Evolutionary conservation across 345 rosid genomes (phyloP).

Genomic region (Erysimum cheiranthoides): DNA sequence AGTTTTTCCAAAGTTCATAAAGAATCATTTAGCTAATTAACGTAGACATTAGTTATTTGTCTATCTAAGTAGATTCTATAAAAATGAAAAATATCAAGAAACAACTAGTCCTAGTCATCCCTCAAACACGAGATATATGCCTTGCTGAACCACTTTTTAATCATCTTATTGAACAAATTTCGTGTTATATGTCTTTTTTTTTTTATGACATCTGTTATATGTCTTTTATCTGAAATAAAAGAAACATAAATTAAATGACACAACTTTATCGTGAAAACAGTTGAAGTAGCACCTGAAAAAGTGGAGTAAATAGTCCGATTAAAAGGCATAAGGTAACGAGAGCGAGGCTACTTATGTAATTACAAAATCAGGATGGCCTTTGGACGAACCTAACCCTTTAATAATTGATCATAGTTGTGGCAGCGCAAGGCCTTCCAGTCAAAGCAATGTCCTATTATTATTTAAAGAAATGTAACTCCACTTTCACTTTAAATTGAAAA

Average conservation of each 20-base stretch:
- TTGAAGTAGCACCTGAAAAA: conserved; percentile 34
- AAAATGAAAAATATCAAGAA: conserved; percentile 14
- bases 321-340: conserved; percentile 12
- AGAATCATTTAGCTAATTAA: neutral
- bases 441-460: conserved; percentile 15
- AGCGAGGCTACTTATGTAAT: conserved; percentile 26
- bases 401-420: conserved; percentile 27
- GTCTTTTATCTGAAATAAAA: neutral
- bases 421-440: conserved; percentile 26
- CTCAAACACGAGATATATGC: conserved; percentile 39
- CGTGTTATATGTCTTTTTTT: neutral
- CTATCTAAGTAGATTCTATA: neutral
- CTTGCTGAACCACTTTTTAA: conserved; percentile 10
- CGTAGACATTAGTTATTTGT: conserved; percentile 2
- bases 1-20: neutral
- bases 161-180: conserved; percentile 3
- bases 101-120: conserved; percentile 37
- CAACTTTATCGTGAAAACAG: conserved; percentile 44
- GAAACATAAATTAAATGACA: conserved; percentile 5
- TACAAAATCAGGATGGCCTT: neutral
- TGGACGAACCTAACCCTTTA: conserved; percentile 22
- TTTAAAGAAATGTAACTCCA: neutral
- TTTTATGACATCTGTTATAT: neutral
- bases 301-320: conserved; percentile 3
- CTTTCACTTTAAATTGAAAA: neutral